Percentiles rank a stretch among this genome's conserved stretches.
phyloP scores from a whole-genome alignment of 2,329 filamentous ascomycete genomes.

The Xylariaceae sp. region DNA sequence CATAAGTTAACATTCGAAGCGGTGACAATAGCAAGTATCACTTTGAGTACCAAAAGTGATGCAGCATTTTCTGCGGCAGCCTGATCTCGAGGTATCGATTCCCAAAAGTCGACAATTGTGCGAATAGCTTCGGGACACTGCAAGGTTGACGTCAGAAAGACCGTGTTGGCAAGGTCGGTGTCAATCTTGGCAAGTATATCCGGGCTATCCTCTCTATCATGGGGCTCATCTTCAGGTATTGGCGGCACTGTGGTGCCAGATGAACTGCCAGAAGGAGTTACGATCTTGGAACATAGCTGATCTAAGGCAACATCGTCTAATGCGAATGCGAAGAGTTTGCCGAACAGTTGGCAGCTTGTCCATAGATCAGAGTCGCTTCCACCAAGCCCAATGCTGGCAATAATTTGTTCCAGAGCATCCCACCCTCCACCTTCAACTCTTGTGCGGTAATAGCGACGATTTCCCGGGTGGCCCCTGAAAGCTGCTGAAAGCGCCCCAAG shows the following conservation, averaged over 20 bases:
- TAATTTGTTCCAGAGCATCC: constrained; percentile 69
- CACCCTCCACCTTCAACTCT: constrained; percentile 76
- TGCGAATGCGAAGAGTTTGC: constrained; percentile 76
- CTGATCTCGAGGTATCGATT: constrained; percentile 52
- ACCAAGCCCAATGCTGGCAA: constrained; percentile 65
- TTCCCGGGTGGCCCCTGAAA: constrained; percentile 77
- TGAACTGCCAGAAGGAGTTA: constrained; percentile 4
- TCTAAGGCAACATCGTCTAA: constrained; percentile 75
- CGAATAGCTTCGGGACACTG: constrained; percentile 63
- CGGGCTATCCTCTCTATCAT: constrained; percentile 20
- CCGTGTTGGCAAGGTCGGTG: constrained; percentile 44
- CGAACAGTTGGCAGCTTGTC: constrained; percentile 73
- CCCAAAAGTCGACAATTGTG: constrained; percentile 63
- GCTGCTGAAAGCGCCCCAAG: constrained; percentile 72
- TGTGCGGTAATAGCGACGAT: constrained; percentile 80
- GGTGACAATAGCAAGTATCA: constrained; percentile 55
- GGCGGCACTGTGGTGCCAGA: constrained; percentile 9
- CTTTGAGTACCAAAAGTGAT: constrained; percentile 64
- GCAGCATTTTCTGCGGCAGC: constrained; percentile 47
- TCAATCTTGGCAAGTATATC: constrained; percentile 26
- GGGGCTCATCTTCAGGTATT: constrained; percentile 9
- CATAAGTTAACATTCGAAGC: constrained; percentile 68
- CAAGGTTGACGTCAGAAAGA: constrained; percentile 52
- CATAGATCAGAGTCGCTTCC: constrained; percentile 65
- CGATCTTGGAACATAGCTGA: constrained; percentile 56